Evolutionary conservation across 306 rosid genomes (phyloP).

Genomic region (Datisca glomerata): DNA sequence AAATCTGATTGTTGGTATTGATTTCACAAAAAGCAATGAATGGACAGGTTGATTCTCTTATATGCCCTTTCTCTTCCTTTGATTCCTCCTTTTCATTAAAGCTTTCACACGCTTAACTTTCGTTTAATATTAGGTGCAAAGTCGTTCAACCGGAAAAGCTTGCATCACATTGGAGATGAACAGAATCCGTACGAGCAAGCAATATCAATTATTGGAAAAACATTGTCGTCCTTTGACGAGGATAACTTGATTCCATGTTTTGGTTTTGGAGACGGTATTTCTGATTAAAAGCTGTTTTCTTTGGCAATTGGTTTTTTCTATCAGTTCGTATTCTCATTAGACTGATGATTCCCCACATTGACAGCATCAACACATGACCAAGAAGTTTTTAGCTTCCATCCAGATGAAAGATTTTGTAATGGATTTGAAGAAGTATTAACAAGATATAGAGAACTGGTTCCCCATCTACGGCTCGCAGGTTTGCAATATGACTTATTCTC

Average conservation of each 20-base stretch:
- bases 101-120: no score
- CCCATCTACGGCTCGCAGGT: background rate
- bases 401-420: background rate
- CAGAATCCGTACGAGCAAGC: slow-evolving; percentile 1
- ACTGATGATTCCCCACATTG: no score
- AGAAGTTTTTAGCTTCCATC: background rate
- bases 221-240: background rate
- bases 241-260: slow-evolving; percentile 1
- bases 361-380: slow-evolving; percentile 1
- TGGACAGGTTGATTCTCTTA: background rate
- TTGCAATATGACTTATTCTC: background rate
- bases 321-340: no score
- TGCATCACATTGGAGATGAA: background rate
- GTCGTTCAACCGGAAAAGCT: background rate
- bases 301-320: background rate
- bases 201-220: slow-evolving; percentile 1
- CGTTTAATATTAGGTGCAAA: slow-evolving; percentile 1
- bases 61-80: background rate
- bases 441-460: background rate
- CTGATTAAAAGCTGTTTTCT: background rate
- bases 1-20: slow-evolving; percentile 3
- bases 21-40: slow-evolving; percentile 4
- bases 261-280: background rate
- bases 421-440: background rate
- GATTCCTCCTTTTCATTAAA: no score